These are phyloP conservation scores for Hypoxylon fragiforme DNA, from an alignment of 495 filamentous ascomycete genomes.

Conservation along the genomic window DNA sequence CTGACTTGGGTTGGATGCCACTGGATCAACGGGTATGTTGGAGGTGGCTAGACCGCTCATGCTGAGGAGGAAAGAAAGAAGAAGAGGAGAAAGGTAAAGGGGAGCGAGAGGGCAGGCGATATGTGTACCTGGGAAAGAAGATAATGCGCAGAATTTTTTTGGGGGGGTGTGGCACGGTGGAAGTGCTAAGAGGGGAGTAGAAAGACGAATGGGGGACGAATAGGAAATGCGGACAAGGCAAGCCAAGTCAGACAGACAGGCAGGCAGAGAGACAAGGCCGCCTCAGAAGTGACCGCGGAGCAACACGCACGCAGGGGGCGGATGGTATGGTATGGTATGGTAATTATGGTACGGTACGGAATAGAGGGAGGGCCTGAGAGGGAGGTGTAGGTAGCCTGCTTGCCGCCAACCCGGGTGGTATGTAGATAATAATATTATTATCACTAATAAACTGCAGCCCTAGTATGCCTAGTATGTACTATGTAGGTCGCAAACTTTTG, in stretches of 20 bases:
- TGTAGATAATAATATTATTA: slow-evolving; percentile 29
- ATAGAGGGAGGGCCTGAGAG: slow-evolving; percentile 11
- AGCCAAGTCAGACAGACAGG: slow-evolving; percentile 41
- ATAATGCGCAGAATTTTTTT: slow-evolving; percentile 36
- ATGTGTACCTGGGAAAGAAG: slow-evolving; percentile 33
- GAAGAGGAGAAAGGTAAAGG: slow-evolving; percentile 39
- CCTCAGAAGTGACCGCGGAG: slow-evolving; percentile 34
- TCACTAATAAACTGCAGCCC: slow-evolving; percentile 27
- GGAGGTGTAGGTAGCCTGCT: slow-evolving; percentile 29
- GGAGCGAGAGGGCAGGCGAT: slow-evolving; percentile 38
- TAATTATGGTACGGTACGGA: background rate
- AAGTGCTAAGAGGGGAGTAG: slow-evolving; percentile 33
- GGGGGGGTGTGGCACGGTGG: slow-evolving; percentile 40
- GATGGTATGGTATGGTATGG: slow-evolving; percentile 7
- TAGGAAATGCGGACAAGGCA: slow-evolving; percentile 30
- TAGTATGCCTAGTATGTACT: slow-evolving; percentile 1
- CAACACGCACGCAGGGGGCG: slow-evolving; percentile 26
- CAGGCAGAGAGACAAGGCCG: slow-evolving; percentile 36
- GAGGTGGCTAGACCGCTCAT: slow-evolving; percentile 56
- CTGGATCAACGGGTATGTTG: slow-evolving; percentile 36
- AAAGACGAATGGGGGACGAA: slow-evolving; percentile 32
- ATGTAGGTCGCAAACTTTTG: background rate
- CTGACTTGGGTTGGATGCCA: slow-evolving; percentile 39
- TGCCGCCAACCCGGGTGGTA: slow-evolving; percentile 31
- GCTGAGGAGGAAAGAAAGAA: slow-evolving; percentile 40